phyloP scores from a whole-genome alignment of 2,329 filamentous ascomycete species.

The Colletotrichum falcatum region DNA sequence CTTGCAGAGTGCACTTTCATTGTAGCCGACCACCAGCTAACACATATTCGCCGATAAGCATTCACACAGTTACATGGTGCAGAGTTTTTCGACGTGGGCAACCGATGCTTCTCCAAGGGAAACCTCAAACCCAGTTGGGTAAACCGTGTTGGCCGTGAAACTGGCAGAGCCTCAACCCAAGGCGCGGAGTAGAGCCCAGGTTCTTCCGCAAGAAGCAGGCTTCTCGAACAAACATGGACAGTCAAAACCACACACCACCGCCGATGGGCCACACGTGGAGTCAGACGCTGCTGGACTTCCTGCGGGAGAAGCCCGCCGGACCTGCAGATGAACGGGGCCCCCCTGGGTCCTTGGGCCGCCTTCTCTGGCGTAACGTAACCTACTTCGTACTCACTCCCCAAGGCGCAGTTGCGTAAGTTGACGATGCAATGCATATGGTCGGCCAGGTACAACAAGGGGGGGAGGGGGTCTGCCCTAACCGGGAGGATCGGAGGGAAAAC shows the following conservation, averaged over 20 bases:
- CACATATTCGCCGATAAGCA: background rate
- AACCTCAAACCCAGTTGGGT: background rate
- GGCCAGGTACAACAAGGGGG: constrained; percentile 6
- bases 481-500: constrained; percentile 12
- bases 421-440: constrained; percentile 20
- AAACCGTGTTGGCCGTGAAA: background rate
- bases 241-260: constrained; percentile 8
- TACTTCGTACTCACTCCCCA: constrained; percentile 6
- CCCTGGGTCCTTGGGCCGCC: constrained; percentile 2
- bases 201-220: constrained; percentile 27
- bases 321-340: constrained; percentile 36
- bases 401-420: constrained; percentile 34
- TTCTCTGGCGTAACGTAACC: constrained; percentile 29
- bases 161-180: constrained; percentile 17
- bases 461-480: constrained; percentile 32
- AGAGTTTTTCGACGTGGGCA: background rate
- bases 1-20: background rate
- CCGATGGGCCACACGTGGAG: constrained; percentile 25
- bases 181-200: background rate
- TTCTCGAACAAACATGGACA: constrained; percentile 29
- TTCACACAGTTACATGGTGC: background rate
- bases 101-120: background rate
- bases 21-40: background rate
- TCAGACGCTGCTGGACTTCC: constrained; percentile 19
- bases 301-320: constrained; percentile 37